Base-by-base conservation (phyloP, 305 asterid genomes). In the Solanum aculeatissimum region DNA sequence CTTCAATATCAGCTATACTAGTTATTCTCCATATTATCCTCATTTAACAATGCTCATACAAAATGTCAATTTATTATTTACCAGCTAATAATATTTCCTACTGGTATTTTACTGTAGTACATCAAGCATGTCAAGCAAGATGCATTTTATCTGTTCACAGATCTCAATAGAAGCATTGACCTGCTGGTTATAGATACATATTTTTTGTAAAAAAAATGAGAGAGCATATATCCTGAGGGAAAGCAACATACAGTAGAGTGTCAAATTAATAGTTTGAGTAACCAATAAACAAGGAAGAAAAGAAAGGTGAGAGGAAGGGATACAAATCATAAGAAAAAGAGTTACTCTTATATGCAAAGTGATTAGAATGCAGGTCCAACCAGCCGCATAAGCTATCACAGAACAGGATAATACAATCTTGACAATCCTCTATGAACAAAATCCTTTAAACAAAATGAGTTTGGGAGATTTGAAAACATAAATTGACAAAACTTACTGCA, bases 401-500 rank as follows among this genome's bases (percentile, higher is more conserved):
- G 63, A 77, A 16, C 63, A 77, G 63, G 45, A 49, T 49, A 77
- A 77, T 77, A 49, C 10, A 75, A 75, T 75, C 81, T 51, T 75
- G 45, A 75, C 27, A 49, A 49, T 77, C 38, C 53, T 49, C 27
- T 27, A 29, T 16, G 63, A 49, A 16, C 29, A 7, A 12, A 77
- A 51, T 49, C n/a, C 11, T 25, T 51, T 27, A 49, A 51, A 51
- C 58, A 29, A 54, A 27, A 51, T 49, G 25, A 18, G 25, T 13
- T 51, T 25, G 35, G 47, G 45, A 49, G 25, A 27, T 49, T 77
- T 49, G 63, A 75, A 49, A 77, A 18, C 27, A 49, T 16, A 27
- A 77, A 49, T 32, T 77, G 63, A 16, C 62, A 27, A 38, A 84
- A 89, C 98, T 91, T 89, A 95, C 1, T 35, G 98, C 99, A 95